Evolutionary conservation across 169 alveolate genomes (phyloP), one percentile per base, ranked within the genome.

Genomic region (Haemoproteus tartakovskyi): DNA sequence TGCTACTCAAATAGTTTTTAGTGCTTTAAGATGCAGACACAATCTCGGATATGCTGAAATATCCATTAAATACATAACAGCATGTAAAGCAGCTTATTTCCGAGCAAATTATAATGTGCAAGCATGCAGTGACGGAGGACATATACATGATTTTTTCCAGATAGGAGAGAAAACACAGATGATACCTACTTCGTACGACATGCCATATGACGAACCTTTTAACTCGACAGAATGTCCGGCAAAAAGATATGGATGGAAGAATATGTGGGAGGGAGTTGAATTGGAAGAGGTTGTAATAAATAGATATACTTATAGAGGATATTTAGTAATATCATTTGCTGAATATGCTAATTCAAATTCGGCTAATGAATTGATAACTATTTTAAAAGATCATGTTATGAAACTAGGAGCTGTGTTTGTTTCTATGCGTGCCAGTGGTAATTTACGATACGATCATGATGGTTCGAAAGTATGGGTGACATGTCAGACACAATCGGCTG

Each of bases 341-440:
- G n/a, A n/a, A n/a, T n/a, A n/a, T n/a, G n/a, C n/a, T n/a, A n/a
- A n/a, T n/a, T n/a, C n/a, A n/a, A 9, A 54, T 33, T 46, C 41
- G 19, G 29, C 57, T 5, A 74, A 67, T 30, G 19, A 26, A 36
- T 82, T 61, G 52, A 70, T 70, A 1, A 38, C 47, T 24, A 41
- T 82, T 21, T 9, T 82, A 16, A 82, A 82, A 46, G 47, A 38
- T 1, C 70, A 74, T 29, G 26, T 82, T 40, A 60, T 51, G 41
- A 70, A 60, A 16, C 67, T 70, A 47, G 89, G 89, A 8, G 60
- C 86, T 40, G 86, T 54, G 3, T 70, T 82, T 16, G 63, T 36
- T 3, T 74, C 67, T 36, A 60, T 82, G 19, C 67, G 56, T 45
- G 61, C 86, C 19, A 18, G 74, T 2, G 27, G 51, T 45, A 78